A percentile compares a stretch with the other conserved stretches of the same genome.
phyloP scores from a whole-genome alignment of 371 early-diverging fungal genomes.

The Rhizopus arrhizus region DNA sequence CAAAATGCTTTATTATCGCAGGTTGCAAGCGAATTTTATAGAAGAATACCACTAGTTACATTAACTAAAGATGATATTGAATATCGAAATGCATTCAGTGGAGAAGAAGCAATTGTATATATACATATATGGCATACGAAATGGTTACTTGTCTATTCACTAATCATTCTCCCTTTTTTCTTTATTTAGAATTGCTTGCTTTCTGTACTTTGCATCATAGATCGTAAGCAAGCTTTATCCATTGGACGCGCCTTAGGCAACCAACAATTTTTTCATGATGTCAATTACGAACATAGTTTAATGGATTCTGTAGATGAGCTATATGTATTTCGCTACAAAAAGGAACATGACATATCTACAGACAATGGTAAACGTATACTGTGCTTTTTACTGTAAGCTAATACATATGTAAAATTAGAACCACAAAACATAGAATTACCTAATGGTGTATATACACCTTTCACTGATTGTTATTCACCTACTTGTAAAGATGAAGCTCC shows the following conservation, averaged over 20 bases:
- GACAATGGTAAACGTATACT: constrained; percentile 40
- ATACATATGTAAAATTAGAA: constrained; percentile 1
- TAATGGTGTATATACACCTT: constrained; percentile 27
- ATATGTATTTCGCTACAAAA: constrained; percentile 53
- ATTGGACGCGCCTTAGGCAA: constrained; percentile 70
- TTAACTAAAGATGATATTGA: constrained; percentile 74
- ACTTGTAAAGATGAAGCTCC: constrained; percentile 73
- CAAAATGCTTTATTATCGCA: constrained; percentile 78
- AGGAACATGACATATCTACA: not conserved
- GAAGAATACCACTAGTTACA: constrained; percentile 56
- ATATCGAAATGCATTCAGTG: constrained; percentile 77
- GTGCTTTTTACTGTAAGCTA: constrained; percentile 14
- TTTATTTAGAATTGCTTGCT: constrained; percentile 1
- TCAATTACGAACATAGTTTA: constrained; percentile 63
- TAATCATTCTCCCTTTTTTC: too few species aligned
- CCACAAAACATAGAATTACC: constrained; percentile 9
- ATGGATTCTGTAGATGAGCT: constrained; percentile 64
- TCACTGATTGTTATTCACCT: constrained; percentile 60
- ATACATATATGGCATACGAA: constrained; percentile 4
- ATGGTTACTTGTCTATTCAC: not conserved
- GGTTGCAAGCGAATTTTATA: constrained; percentile 73
- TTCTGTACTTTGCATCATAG: constrained; percentile 20
- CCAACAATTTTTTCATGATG: constrained; percentile 76
- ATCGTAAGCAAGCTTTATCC: constrained; percentile 68
- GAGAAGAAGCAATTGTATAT: constrained; percentile 78